A percentile compares a stretch with the other conserved stretches of the same genome.
Evolutionary conservation across 2,329 filamentous ascomycete species (phyloP).

Genomic region (Penicillium sp.): DNA sequence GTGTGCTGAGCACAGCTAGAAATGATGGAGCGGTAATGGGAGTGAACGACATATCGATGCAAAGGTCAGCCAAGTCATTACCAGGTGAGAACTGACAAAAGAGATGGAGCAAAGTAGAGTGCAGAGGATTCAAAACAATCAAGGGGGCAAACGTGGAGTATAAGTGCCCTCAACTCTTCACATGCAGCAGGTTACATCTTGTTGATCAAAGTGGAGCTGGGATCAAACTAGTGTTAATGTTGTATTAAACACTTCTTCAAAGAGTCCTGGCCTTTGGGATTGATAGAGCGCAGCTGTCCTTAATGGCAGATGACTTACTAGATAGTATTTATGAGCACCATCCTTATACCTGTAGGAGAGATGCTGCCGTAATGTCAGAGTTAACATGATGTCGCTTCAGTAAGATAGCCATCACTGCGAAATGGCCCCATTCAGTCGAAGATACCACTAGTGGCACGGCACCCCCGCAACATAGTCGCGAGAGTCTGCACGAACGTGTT

Average conservation of each 20-base stretch:
- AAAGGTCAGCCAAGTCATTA: not conserved
- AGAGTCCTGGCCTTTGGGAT: not conserved
- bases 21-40: not conserved
- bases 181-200: slow-evolving; percentile 2
- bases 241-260: not conserved
- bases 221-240: not conserved
- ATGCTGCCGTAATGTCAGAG: no score
- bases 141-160: not conserved
- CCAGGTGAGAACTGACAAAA: not conserved
- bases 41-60: not conserved
- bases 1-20: not conserved
- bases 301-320: no score
- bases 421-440: no score
- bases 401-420: no score
- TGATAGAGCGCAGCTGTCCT: no score
- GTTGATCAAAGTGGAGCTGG: not conserved
- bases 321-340: no score
- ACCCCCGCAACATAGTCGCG: no score
- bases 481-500: no score
- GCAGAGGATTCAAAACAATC: not conserved
- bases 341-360: no score
- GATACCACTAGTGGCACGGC: no score
- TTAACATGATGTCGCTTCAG: no score
- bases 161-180: not conserved
- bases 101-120: not conserved